Conservation (phyloP, 495 filamentous ascomycete genomes). For the Amniculicola lignicola region DNA sequence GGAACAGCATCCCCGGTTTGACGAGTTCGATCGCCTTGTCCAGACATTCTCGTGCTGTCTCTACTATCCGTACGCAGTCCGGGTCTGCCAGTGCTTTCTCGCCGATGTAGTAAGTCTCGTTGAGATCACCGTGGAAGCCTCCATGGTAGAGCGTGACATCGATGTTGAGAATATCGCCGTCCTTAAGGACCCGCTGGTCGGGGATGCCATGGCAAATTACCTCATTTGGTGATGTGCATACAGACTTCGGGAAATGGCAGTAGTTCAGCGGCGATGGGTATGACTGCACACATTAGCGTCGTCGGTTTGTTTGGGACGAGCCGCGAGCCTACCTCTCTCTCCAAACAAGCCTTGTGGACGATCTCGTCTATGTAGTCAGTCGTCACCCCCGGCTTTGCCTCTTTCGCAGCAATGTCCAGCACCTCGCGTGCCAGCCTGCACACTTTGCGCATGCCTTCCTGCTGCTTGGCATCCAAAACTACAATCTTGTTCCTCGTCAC, state of each 20-base stretch:
- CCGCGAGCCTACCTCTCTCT: conserved; percentile 71
- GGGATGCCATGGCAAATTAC: conserved; percentile 63
- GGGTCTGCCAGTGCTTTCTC: conserved; percentile 39
- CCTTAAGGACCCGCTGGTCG: conserved; percentile 41
- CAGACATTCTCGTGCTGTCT: conserved; percentile 42
- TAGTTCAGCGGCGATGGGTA: conserved; percentile 98
- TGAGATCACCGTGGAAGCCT: conserved; percentile 46
- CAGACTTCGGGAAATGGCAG: conserved; percentile 92
- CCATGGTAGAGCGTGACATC: conserved; percentile 46
- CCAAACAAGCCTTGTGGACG: conserved; percentile 92
- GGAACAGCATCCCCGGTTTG: conserved; percentile 45
- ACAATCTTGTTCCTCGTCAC: conserved; percentile 71
- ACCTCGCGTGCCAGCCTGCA: conserved; percentile 88
- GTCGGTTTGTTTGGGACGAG: neutral
- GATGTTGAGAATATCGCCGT: conserved; percentile 48
- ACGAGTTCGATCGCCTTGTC: conserved; percentile 45
- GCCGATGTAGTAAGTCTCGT: conserved; percentile 48
- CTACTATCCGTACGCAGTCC: conserved; percentile 44
- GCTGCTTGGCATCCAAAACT: conserved; percentile 73
- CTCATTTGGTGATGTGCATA: conserved; percentile 94
- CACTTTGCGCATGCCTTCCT: conserved; percentile 89
- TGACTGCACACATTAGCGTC: conserved; percentile 53
- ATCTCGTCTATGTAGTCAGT: conserved; percentile 96
- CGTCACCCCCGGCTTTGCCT: conserved; percentile 79
- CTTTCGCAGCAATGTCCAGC: conserved; percentile 82